Conservation (phyloP, 2,329 filamentous ascomycete genomes). For the Gaeumannomyces sp. region DNA sequence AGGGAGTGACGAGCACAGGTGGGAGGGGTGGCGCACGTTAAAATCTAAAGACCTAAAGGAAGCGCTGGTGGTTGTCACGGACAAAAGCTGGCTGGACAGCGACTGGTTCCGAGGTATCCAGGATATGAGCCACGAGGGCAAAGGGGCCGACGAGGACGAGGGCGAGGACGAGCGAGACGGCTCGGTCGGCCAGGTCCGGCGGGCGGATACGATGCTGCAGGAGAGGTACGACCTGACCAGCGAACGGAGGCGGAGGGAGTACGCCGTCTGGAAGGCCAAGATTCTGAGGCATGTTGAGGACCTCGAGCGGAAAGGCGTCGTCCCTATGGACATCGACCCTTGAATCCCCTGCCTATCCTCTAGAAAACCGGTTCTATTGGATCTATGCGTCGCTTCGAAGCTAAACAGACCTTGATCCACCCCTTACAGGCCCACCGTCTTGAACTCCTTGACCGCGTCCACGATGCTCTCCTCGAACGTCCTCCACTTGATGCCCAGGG, state of each 20-base stretch:
- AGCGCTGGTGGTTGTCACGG: slow-evolving; percentile 53
- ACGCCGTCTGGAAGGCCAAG: slow-evolving; percentile 55
- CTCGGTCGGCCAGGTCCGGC: slow-evolving; percentile 35
- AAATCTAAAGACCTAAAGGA: slow-evolving; percentile 51
- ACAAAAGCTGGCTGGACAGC: slow-evolving; percentile 48
- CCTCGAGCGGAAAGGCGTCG: slow-evolving; percentile 10
- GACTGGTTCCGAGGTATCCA: slow-evolving; percentile 60
- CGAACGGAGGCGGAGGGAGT: slow-evolving; percentile 55
- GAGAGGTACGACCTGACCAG: slow-evolving; percentile 67
- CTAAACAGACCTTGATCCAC: too few relatives aligned
- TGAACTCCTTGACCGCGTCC: slow-evolving; percentile 59
- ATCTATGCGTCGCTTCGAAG: not conserved
- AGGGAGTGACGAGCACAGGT: slow-evolving; percentile 33
- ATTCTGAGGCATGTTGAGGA: slow-evolving; percentile 48
- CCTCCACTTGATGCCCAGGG: slow-evolving; percentile 57
- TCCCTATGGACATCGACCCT: slow-evolving; percentile 15
- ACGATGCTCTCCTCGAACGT: slow-evolving; percentile 54
- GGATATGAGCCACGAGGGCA: slow-evolving; percentile 40
- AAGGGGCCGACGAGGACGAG: slow-evolving; percentile 19
- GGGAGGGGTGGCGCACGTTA: slow-evolving; percentile 46
- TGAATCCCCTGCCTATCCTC: slow-evolving; percentile 7
- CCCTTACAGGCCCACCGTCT: slow-evolving; percentile 23
- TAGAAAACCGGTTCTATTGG: not conserved
- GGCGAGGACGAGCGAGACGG: slow-evolving; percentile 15
- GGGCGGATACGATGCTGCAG: slow-evolving; percentile 67